Evolutionary conservation across 768 basidiomycete genomes (phyloP).

Genomic region (Mycena filopes): DNA sequence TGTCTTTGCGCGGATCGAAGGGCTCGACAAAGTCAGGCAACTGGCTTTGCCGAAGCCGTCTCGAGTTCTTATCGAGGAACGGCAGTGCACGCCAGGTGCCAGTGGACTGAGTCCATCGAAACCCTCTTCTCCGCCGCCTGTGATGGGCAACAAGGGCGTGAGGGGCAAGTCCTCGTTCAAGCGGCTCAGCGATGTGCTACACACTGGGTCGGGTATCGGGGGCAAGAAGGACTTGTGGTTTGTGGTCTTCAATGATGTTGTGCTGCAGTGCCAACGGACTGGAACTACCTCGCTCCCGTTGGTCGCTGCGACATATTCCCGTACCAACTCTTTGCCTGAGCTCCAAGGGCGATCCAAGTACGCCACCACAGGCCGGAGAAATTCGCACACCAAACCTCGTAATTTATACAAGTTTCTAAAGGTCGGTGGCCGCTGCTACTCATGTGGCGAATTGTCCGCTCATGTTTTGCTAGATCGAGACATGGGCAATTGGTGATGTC

Average conservation of each 20-base stretch:
- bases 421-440: slow-evolving; percentile 50
- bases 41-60: slow-evolving; percentile 92
- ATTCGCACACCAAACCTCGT: slow-evolving; percentile 81
- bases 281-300: slow-evolving; percentile 89
- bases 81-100: slow-evolving; percentile 54
- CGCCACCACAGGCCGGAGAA: slow-evolving; percentile 82
- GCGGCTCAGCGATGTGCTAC: slow-evolving; percentile 89
- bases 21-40: slow-evolving; percentile 92
- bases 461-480: slow-evolving; percentile 74
- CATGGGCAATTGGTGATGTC: slow-evolving; percentile 85
- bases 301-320: slow-evolving; percentile 71
- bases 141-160: slow-evolving; percentile 65
- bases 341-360: slow-evolving; percentile 86
- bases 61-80: slow-evolving; percentile 88
- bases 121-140: slow-evolving; percentile 53
- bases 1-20: slow-evolving; percentile 95
- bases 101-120: slow-evolving; percentile 47
- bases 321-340: slow-evolving; percentile 86
- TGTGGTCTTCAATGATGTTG: slow-evolving; percentile 95
- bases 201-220: slow-evolving; percentile 62
- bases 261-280: slow-evolving; percentile 88
- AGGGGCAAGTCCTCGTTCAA: slow-evolving; percentile 90
- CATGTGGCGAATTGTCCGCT: slow-evolving; percentile 14
- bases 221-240: slow-evolving; percentile 93
- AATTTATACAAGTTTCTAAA: slow-evolving; percentile 96